Evolutionary conservation across 768 basidiomycete genomes (phyloP).

Genomic region (Lactarius quietus): DNA sequence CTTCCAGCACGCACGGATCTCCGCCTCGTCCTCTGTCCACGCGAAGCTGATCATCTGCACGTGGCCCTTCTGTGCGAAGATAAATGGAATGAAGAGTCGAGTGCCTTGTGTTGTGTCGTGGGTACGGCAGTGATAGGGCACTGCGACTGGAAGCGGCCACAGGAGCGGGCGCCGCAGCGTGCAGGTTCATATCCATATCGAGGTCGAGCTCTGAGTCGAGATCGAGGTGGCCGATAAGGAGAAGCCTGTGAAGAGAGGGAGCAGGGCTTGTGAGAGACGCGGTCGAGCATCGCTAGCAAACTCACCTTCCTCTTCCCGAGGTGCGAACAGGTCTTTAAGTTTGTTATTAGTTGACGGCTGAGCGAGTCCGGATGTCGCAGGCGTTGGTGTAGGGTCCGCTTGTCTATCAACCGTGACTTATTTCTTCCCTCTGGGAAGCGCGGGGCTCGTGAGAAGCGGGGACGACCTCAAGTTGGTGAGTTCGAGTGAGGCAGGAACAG

Average conservation of each 20-base stretch:
- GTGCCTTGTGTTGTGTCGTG: background rate
- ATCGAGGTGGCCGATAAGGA: constrained; percentile 75
- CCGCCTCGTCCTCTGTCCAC: constrained; percentile 50
- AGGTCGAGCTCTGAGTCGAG: constrained; percentile 65
- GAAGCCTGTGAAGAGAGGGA: constrained; percentile 50
- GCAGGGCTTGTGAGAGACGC: background rate
- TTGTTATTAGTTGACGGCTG: constrained; percentile 28
- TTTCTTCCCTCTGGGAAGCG: background rate
- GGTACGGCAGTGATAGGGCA: background rate
- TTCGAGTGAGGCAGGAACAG: constrained; percentile 30
- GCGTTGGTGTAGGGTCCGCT: background rate
- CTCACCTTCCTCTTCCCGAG: constrained; percentile 63
- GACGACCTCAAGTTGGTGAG: constrained; percentile 27
- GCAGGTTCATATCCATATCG: constrained; percentile 49
- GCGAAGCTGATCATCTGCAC: constrained; percentile 46
- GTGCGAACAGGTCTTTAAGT: constrained; percentile 75
- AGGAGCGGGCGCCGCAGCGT: background rate
- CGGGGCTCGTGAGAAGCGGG: constrained; percentile 1
- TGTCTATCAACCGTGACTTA: background rate
- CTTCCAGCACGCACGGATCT: constrained; percentile 67
- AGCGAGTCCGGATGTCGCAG: background rate
- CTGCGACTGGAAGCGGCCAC: background rate
- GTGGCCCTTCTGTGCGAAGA: constrained; percentile 18
- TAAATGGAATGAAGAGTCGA: constrained; percentile 20
- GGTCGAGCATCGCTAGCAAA: background rate